Evolutionary conservation across 768 basidiomycete genomes (phyloP).

Genomic region (Clavulina sp.): DNA sequence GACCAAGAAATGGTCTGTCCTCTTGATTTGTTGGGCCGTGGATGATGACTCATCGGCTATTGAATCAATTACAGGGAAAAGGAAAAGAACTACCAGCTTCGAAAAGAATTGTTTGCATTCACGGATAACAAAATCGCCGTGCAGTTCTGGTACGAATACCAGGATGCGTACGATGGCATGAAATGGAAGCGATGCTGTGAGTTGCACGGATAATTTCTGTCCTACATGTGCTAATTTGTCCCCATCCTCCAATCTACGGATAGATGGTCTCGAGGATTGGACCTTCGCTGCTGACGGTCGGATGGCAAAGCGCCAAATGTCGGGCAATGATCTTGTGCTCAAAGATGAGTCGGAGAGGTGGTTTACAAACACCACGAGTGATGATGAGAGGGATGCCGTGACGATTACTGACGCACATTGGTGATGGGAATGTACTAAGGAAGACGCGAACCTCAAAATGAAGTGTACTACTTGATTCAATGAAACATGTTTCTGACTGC

Average conservation of each 20-base stretch:
- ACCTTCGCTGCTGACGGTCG: conserved; percentile 32
- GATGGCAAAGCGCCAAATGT: conserved; percentile 40
- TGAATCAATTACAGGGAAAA: too few species aligned
- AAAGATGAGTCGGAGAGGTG: conserved; percentile 29
- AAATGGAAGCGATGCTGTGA: neutral
- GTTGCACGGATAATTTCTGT: neutral
- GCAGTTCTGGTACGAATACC: conserved; percentile 37
- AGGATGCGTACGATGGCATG: too few species aligned
- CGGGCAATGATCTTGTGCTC: conserved; percentile 31
- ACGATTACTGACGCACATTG: conserved; percentile 22
- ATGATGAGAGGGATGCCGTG: conserved; percentile 24
- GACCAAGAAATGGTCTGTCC: conserved; percentile 33
- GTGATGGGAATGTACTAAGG: too few species aligned
- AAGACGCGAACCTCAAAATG: too few species aligned
- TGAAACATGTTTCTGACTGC: too few species aligned
- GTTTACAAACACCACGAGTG: conserved; percentile 29
- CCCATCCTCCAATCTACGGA: conserved; percentile 1
- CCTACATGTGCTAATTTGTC: neutral
- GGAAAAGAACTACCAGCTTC: conserved; percentile 13
- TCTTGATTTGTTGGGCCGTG: too few species aligned
- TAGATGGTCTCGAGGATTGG: too few species aligned
- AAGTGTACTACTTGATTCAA: too few species aligned
- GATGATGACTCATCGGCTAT: too few species aligned
- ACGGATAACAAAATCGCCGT: conserved; percentile 37
- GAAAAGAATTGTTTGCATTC: conserved; percentile 40